Conservation (phyloP, 2,329 filamentous ascomycete species). For the Botryotinia globosa region DNA sequence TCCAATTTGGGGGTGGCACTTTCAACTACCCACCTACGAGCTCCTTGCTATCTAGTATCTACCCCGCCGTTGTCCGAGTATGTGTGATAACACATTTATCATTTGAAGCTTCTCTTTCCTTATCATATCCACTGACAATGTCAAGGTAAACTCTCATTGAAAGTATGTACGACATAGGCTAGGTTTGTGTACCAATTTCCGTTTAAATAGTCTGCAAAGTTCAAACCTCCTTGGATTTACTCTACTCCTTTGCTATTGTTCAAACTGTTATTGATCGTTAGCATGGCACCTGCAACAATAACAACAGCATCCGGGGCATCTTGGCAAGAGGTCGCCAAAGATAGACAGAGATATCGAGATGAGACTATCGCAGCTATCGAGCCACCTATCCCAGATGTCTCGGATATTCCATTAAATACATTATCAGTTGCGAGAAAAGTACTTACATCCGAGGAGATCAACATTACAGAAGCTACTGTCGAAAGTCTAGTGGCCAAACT, state of each 20-base stretch:
- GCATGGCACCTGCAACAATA: constrained; percentile 33
- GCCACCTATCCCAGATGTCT: constrained; percentile 42
- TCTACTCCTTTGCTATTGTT: background rate
- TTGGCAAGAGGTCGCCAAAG: constrained; percentile 49
- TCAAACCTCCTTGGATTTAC: too few species aligned
- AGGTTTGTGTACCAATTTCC: background rate
- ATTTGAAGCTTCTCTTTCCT: constrained; percentile 1
- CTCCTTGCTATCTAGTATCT: background rate
- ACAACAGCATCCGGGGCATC: constrained; percentile 37
- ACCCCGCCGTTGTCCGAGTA: background rate
- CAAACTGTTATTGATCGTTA: constrained; percentile 9
- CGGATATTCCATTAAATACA: constrained; percentile 45
- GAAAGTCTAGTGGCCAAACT: constrained; percentile 49
- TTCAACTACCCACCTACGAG: background rate
- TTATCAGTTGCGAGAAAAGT: constrained; percentile 46
- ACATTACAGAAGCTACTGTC: constrained; percentile 48
- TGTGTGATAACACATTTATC: background rate
- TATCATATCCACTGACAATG: constrained; percentile 5
- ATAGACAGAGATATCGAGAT: constrained; percentile 47
- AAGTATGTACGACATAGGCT: background rate
- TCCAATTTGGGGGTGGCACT: constrained; percentile 6
- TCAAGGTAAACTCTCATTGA: background rate
- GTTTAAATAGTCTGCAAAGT: constrained; percentile 1
- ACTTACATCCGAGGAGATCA: constrained; percentile 47
- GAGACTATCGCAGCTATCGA: constrained; percentile 43